Base-by-base conservation (phyloP, 179 eudicot genomes). In the Kewa caespitosa region DNA sequence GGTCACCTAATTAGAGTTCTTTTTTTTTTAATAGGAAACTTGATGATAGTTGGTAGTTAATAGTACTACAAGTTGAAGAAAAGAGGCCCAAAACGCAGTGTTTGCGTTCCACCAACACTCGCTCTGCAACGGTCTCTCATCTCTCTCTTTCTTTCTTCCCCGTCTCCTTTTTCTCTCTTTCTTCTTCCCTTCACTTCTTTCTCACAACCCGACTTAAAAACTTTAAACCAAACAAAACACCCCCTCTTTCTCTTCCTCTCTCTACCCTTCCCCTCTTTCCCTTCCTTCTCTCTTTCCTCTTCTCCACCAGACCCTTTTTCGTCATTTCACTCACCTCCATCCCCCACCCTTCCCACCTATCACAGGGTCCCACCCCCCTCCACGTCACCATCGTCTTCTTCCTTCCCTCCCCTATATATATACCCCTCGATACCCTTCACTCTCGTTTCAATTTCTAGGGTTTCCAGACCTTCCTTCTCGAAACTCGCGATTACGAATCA, bases 311-410 rank as follows among this genome's bases (percentile, higher is more conserved):
- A 72, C 82, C 82, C 79, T 30, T 71, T 84, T 79, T 68, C 60
- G 84, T 81, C 85, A 59, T 76, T 84, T 73, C 73, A 18, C 65
- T 85, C 48, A 75, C 79, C 52, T 69, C 60, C 43, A 39, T 60
- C 39, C 62, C 48, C 73, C 79, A 38, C 62, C 60, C 43, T 32
- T 60, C 39, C 62, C 74, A 14, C 25, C 18, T 31, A 87, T 89
- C 91, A 36, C 73, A 87, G 90, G 90, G 84, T n/a, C 80, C 74
- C 74, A 62, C 73, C 73, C 38, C 20, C 34, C 43, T 79, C 87
- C 86, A 79, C 85, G 73, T 84, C 61, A 55, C 57, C 76, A 80
- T 74, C 79, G 85, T 55, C 77, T 84, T 76, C 79, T 85, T 72
- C 74, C 48, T 36, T 72, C 9, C 43, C 50, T 31, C 63, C 33